Base-by-base conservation (phyloP, 108 stramenopile species). In the Stephanodiscus minutulus region DNA sequence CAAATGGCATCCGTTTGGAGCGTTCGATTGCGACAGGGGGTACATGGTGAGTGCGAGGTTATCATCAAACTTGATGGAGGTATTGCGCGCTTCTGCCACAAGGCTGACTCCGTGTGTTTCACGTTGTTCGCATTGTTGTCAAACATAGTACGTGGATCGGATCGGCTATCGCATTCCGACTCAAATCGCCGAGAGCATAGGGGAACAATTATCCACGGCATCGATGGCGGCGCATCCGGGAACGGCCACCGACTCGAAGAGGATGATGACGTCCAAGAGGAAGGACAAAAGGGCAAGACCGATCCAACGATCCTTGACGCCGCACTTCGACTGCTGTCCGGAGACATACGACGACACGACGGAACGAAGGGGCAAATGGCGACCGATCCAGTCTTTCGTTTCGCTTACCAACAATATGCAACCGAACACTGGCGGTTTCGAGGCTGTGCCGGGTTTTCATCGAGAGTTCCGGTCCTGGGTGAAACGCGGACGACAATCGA, bases 301-400 rank as follows among this genome's bases (percentile, higher is more conserved):
- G 8, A 68, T 97, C 31, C 97, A 97, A 72, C 63, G 97, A 66
- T 89, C 90, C 18, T 86, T 97, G 58, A 96, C 95, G 20, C 97
- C 97, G 25, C 97, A 97, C 81, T 86, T 97, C 65, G 97, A 97
- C 66, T 95, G 93, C 60, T 97, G 95, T 73, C 97, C 97, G 9
- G 83, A 92, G 62, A 81, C 73, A 9, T 86, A 91, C 59, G 62
- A 88, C 50, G 54, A 70, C 33, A 41, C 56, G 33, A 64, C 60
- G 31, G 71, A 68, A 41, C 79, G 85, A 47, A 74, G 64, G 50
- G 33, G 68, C 57, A 95, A 93, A 52, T 97, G 94, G 92, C 73
- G 97, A 55, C 97, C 97, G 15, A 96, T 97, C 49, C 97, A 97
- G 70, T 92, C 92, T 63, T 92, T 97, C 72, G 83, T 97, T 12